These are phyloP conservation scores for Amyloporia xantha DNA, from an alignment of 768 basidiomycete species.

Conservation along the genomic window DNA sequence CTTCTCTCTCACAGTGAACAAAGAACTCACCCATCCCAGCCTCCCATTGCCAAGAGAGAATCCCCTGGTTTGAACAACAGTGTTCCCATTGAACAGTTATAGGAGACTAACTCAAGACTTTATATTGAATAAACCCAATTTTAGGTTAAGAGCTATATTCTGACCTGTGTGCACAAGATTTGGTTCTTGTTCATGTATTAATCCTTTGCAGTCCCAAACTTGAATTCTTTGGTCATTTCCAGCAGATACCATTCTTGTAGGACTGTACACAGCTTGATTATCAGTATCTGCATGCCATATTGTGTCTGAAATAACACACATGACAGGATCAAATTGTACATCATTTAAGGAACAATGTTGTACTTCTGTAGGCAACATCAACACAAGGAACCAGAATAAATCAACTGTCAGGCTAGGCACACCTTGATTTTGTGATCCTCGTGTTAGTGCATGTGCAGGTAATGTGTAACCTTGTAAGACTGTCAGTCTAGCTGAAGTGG, in stretches of 20 bases:
- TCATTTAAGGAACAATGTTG: conserved; percentile 54
- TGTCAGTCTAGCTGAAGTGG: neutral
- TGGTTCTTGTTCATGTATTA: neutral
- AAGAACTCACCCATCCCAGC: neutral
- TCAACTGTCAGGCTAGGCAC: neutral
- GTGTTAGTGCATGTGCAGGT: neutral
- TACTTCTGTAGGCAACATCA: conserved; percentile 17
- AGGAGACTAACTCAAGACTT: neutral
- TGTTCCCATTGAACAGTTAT: neutral
- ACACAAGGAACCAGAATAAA: conserved; percentile 1
- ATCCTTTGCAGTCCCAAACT: conserved; percentile 33
- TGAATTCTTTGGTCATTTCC: conserved; percentile 40
- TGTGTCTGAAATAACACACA: conserved; percentile 27
- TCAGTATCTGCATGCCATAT: neutral
- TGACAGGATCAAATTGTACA: conserved; percentile 45
- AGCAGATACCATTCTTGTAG: conserved; percentile 37
- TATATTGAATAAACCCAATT: too few species aligned
- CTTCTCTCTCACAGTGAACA: neutral
- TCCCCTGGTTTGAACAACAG: conserved; percentile 3
- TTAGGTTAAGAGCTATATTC: neutral
- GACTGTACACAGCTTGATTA: conserved; percentile 20
- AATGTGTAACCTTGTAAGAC: neutral
- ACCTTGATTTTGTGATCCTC: neutral
- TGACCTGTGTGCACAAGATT: neutral
- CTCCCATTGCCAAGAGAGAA: conserved; percentile 1